Base-by-base conservation (phyloP, 2,329 filamentous ascomycete genomes). In the Geosmithia flava region DNA sequence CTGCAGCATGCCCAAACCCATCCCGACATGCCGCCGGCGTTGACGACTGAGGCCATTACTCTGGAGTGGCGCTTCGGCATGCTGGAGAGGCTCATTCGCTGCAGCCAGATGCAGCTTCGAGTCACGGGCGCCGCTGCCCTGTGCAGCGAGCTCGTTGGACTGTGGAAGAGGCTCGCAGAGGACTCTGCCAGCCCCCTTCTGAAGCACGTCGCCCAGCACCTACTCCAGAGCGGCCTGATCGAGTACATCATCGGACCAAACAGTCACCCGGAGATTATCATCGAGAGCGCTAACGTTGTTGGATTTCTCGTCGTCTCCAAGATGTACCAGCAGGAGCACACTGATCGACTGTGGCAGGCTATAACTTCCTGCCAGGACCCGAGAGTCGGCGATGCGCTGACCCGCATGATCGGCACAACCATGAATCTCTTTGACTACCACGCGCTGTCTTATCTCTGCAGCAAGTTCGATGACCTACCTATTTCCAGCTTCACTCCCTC, bases 261-360 rank as follows among this genome's bases (percentile, higher is more conserved):
- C 49, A 96, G 91, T 30, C 93, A 97, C 58, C 88, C 90, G 1
- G 89, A 95, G 59, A 80, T 97, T 47, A 93, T 94, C 19, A 74
- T 76, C 37, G 81, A 89, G 54, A 87, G 87, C 57, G 75, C 76
- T 41, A 95, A 95, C 53, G 85, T 97, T 47, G 72, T 96, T 45
- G 87, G 87, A 1, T 97, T 97, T 58, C 71, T 97, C 47, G 77
- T 88, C 20, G 85, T 93, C 15, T 93, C 87, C 0, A 74, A 75
- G 48, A 83, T 80, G 15, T 95, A 91, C 63, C 78, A 76, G 1
- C 64, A 80, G 33, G 66, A 74, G 19, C 84, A 94, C 58, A 86
- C 86, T 1, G 85, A 95, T 58, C 74, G 78, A 16, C 78, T 96
- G 52, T 97, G 91, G 91, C 79, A 83, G 51, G 87, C 87, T 0